Evolutionary conservation across 345 rosid genomes (phyloP), one percentile per base, ranked within the genome.

Genomic region (Clausena lansium): DNA sequence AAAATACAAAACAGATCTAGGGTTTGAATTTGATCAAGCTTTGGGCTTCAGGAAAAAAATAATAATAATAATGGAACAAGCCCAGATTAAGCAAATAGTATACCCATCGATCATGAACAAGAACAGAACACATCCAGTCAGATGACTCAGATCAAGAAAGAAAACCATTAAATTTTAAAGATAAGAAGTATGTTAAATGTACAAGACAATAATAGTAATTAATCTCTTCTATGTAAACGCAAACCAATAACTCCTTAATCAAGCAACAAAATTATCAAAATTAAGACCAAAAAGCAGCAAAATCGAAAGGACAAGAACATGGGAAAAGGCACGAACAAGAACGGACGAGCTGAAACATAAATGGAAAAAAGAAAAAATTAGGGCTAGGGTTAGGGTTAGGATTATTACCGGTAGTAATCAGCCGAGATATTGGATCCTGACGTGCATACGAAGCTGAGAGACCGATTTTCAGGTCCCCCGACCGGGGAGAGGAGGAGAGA

Each of bases 11-110:
- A 0, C 9, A 65, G 65, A 74, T 55, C 74, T 58, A 57, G 70
- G 74, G 65, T 63, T 77, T 36, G 78, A 66, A 64, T 63, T 74
- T 36, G 78, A 76, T 76, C 66, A 41, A 25, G 73, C 55, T 55
- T 45, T 76, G 79, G 79, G 79, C 79, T 76, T 65, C 41, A 28
- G 9, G 45, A 6, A 20, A 45, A 24, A 39, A 52, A 45, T 0
- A 17, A 50, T 13, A 50, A 50, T 15, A 50, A 22, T 20, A 55
- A 71, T 39, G 33, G 36, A 70, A 24, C 10, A 57, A 35, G 83
- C 66, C 64, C 84, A 67, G 66, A 79, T 36, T n/a, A 35, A 38
- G 57, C 6, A 66, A 52, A 14, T 45, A 45, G 17, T 45, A 45
- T 3, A 11, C 50, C 1, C 45, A 52, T 32, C 30, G 32, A 35